These are phyloP conservation scores for Monosporascus cannonballus DNA, from an alignment of 2,329 filamentous ascomycete genomes.

Conservation along the genomic window DNA sequence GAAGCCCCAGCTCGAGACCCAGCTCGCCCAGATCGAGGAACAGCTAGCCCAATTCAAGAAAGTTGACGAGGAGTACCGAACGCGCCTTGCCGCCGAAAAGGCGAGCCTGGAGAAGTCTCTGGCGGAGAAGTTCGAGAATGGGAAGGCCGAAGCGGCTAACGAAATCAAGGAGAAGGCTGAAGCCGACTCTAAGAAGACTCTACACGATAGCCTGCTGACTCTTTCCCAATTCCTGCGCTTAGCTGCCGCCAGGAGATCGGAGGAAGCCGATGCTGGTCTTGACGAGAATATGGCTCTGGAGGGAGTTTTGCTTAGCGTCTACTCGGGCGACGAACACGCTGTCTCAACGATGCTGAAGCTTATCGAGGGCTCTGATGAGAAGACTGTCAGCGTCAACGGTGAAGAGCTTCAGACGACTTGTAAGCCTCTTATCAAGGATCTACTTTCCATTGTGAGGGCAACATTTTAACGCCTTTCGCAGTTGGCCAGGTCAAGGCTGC, in stretches of 20 bases:
- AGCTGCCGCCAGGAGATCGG: conserved; percentile 67
- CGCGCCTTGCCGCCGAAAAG: conserved; percentile 52
- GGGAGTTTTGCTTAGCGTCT: conserved; percentile 71
- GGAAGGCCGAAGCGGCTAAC: conserved; percentile 46
- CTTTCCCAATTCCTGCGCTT: conserved; percentile 76
- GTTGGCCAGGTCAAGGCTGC: conserved; percentile 54
- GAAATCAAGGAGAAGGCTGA: conserved; percentile 50
- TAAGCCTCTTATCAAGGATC: conserved; percentile 36
- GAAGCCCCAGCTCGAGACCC: conserved; percentile 65
- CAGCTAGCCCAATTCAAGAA: conserved; percentile 70
- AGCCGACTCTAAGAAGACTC: conserved; percentile 46
- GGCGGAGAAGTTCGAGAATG: conserved; percentile 44
- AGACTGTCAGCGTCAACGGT: conserved; percentile 58
- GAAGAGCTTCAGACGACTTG: conserved; percentile 64
- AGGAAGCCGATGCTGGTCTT: conserved; percentile 56
- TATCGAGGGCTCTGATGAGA: conserved; percentile 64
- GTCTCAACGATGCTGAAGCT: conserved; percentile 72
- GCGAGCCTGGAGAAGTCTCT: conserved; percentile 53
- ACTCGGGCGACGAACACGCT: conserved; percentile 69
- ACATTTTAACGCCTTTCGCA: conserved; percentile 25
- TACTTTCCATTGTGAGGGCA: conserved; percentile 2
- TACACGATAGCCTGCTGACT: conserved; percentile 60
- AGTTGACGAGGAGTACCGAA: conserved; percentile 65
- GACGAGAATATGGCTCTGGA: conserved; percentile 79
- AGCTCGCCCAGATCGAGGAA: conserved; percentile 66